Base-by-base conservation (phyloP, 2,329 filamentous ascomycete genomes). In the Talaromyces islandicus region DNA sequence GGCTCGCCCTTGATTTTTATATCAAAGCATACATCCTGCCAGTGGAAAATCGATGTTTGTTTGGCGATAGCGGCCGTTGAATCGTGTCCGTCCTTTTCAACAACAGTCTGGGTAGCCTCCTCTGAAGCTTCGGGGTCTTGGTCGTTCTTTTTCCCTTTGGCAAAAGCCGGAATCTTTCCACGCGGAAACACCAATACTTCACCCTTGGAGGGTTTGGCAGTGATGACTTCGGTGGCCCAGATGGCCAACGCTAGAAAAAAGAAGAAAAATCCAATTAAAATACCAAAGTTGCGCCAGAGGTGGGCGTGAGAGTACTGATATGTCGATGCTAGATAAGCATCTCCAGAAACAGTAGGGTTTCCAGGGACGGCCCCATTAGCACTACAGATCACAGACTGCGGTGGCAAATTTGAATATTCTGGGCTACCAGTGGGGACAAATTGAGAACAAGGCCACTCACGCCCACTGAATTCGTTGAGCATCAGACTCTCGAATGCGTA, bases 401-500 rank as follows among this genome's bases (percentile, higher is more conserved):
- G 27, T 4, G 65, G 52, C 1, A 75, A 59, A 51, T 68, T 65
- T 0, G 69, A 66, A 62, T 83, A 83, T 0, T 66, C 67, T 1
- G 65, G 57, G 10, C 14, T 77, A 6, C 43, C 75, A 3, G 25
- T 48, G 4, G 60, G 60, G 19, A 62, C 52, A 21, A 59, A 57
- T 21, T 7, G 38, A 4, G 68, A 69, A 64, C 82, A 86, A 1
- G 57, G 55, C 70, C 88, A 94, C 0, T 84, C 64, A 17, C 87
- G 84, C 62, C 79, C 76, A 65, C 85, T 74, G 67, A 96, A 96
- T 73, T 96, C 92, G 74, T 95, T 95, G 64, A 90, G 83, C 82
- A 93, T 89, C 30, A 95, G 80, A 0, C 86, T 80, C 72, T 95
- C 91, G 68, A 95, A 96, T 0, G 86, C 85, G 64, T 95, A 95